These are phyloP conservation scores for Pleoardoris graminearum DNA, from an alignment of 2,329 filamentous ascomycete genomes.

Conservation along the genomic window DNA sequence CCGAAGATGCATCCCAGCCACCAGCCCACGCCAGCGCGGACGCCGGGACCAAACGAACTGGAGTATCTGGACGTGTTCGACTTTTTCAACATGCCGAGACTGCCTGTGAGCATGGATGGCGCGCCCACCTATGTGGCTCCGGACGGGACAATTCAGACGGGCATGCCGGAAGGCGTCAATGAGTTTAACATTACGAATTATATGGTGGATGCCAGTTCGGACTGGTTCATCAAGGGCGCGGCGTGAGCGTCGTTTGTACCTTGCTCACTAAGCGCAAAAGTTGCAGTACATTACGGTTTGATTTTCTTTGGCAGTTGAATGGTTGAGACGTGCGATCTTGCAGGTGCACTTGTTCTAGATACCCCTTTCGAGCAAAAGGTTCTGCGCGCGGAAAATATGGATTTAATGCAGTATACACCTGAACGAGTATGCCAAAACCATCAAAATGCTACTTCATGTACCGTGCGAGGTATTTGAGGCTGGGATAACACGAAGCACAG, in stretches of 20 bases:
- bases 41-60: slow-evolving; percentile 77
- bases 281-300: too few relatives aligned
- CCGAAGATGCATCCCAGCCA: slow-evolving; percentile 50
- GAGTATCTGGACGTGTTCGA: slow-evolving; percentile 93
- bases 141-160: slow-evolving; percentile 30
- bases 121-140: slow-evolving; percentile 33
- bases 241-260: background rate
- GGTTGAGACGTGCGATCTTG: background rate
- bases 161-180: slow-evolving; percentile 48
- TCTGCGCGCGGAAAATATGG: background rate
- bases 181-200: slow-evolving; percentile 80
- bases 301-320: too few relatives aligned
- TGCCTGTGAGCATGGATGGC: slow-evolving; percentile 54
- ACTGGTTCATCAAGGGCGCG: slow-evolving; percentile 62
- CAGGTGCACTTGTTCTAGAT: background rate
- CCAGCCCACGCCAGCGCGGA: slow-evolving; percentile 63
- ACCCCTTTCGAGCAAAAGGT: background rate
- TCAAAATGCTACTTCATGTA: too few relatives aligned
- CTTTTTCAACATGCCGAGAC: slow-evolving; percentile 86
- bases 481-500: too few relatives aligned
- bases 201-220: slow-evolving; percentile 72
- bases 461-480: too few relatives aligned
- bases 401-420: background rate
- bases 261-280: too few relatives aligned
- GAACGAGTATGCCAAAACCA: too few relatives aligned